Percentiles rank a stretch among this genome's conserved stretches.
Evolutionary conservation across 2,329 filamentous ascomycete species (phyloP).

Genomic region (Exserohilum rostratum): DNA sequence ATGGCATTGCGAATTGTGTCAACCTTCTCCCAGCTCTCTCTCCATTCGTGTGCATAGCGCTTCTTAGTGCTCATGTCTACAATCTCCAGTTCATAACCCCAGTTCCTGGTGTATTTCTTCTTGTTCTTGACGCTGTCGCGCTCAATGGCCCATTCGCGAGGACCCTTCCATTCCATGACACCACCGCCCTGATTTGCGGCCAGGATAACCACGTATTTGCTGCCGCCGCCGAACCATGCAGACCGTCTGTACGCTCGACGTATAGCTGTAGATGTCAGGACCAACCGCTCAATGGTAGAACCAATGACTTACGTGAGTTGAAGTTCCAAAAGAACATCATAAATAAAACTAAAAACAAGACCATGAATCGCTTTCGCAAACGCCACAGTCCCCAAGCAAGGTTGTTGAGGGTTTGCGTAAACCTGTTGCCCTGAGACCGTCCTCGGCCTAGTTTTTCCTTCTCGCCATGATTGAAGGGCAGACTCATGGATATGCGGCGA

Average conservation of each 20-base stretch:
- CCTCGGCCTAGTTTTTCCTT: slow-evolving; percentile 77
- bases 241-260: slow-evolving; percentile 71
- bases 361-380: slow-evolving; percentile 66
- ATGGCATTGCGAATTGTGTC: slow-evolving; percentile 88
- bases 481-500: slow-evolving; percentile 76
- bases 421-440: slow-evolving; percentile 47
- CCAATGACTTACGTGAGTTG: slow-evolving; percentile 69
- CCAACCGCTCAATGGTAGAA: not conserved
- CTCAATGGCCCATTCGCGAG: slow-evolving; percentile 97
- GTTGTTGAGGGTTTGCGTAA: slow-evolving; percentile 43
- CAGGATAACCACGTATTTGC: slow-evolving; percentile 91
- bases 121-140: slow-evolving; percentile 96
- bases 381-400: slow-evolving; percentile 65
- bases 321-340: slow-evolving; percentile 69
- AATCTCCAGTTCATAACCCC: slow-evolving; percentile 96
- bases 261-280: slow-evolving; percentile 55
- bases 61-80: slow-evolving; percentile 99
- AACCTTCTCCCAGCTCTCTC: slow-evolving; percentile 99
- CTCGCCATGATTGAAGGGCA: slow-evolving; percentile 73
- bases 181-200: slow-evolving; percentile 94
- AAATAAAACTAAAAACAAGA: slow-evolving; percentile 66
- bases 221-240: slow-evolving; percentile 78
- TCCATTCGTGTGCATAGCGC: slow-evolving; percentile 97
- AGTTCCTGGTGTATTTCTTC: slow-evolving; percentile 80
- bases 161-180: slow-evolving; percentile 99